Conservation (phyloP, 2,329 filamentous ascomycete species). For the Pseudogymnoascus sp. region DNA sequence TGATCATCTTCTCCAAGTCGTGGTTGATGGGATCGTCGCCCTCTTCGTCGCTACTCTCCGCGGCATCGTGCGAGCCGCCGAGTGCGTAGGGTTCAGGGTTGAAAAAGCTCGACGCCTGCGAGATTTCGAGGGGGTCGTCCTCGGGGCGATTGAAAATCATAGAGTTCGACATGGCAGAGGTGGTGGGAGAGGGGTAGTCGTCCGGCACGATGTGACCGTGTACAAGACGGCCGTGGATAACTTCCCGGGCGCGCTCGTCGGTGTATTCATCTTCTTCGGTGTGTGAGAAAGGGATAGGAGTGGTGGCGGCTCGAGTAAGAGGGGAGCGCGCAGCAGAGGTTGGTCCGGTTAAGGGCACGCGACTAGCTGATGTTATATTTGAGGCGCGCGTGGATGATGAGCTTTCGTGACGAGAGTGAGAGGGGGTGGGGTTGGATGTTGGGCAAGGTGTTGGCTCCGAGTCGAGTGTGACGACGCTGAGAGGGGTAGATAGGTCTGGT, state of each 20-base stretch:
- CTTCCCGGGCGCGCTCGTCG: conserved; percentile 75
- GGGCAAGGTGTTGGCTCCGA: neutral
- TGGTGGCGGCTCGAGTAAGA: conserved; percentile 17
- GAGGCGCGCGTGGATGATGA: conserved; percentile 18
- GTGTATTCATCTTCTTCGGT: conserved; percentile 25
- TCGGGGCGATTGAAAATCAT: conserved; percentile 43
- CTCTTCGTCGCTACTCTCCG: conserved; percentile 80
- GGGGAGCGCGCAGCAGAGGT: conserved; percentile 17
- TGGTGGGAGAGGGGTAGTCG: conserved; percentile 71
- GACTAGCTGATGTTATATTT: conserved; percentile 18
- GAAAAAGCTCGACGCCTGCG: conserved; percentile 72
- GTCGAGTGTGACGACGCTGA: neutral
- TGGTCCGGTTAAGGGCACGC: conserved; percentile 15
- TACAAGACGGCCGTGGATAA: conserved; percentile 82
- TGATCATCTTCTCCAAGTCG: conserved; percentile 87
- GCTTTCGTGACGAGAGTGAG: conserved; percentile 21
- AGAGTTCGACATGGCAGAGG: conserved; percentile 58
- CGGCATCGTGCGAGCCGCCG: conserved; percentile 76
- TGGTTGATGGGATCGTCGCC: conserved; percentile 78
- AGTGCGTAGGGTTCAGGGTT: conserved; percentile 58
- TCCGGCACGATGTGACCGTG: conserved; percentile 95
- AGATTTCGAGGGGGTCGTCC: conserved; percentile 76
- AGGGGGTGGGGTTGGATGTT: conserved; percentile 15
- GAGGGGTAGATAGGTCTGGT: neutral
- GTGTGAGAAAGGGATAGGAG: conserved; percentile 16